Evolutionary conservation across 2,329 filamentous ascomycete genomes (phyloP), one percentile per base, ranked within the genome.

Genomic region (Thelonectria olida): DNA sequence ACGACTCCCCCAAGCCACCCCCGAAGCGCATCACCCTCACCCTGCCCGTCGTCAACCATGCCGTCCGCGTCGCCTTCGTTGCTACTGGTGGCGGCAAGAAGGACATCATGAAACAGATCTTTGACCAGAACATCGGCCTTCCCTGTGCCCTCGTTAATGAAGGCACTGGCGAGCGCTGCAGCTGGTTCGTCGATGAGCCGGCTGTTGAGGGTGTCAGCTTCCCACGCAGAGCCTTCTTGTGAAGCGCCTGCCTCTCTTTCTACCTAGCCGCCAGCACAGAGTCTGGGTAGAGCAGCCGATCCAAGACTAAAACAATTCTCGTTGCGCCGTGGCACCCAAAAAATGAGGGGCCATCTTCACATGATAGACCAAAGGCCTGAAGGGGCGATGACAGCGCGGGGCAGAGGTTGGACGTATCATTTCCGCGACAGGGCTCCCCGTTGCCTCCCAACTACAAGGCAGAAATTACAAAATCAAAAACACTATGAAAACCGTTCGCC

Each of bases 1-100:
- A 91, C 73, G 92, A 98, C 81, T 97, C 93, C 42, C 96, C 96
- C 51, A 99, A 99, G 85, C 95, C 95, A 38, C 96, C 96, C 45
- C 86, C 93, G 45, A 90, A 88, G 79, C 89, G 96, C 72, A 97
- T 99, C 77, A 98, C 96, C 2, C 85, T 99, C 56, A 97, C 92
- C 20, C 82, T 99, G 62, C 95, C 94, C 15, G 96, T 99, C 42
- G 90, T 97, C 54, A 92, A 89, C 36, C 93, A 97, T 76, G 92
- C 91, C 38, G 84, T 94, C 64, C 92, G 90, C 79, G 89, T 98
- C 68, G 95, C 90, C 45, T 99, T 98, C 74, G 90, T 99, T 41
- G 93, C 93, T 12, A 97, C 94, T 1, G 96, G 96, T 9, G 91
- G 75, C 3, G 91, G 90, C 53, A 99, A 99, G 88, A 92, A 92